phyloP scores from a whole-genome alignment of 1,139 yeast genomes.

The Taiozyma sp. region DNA sequence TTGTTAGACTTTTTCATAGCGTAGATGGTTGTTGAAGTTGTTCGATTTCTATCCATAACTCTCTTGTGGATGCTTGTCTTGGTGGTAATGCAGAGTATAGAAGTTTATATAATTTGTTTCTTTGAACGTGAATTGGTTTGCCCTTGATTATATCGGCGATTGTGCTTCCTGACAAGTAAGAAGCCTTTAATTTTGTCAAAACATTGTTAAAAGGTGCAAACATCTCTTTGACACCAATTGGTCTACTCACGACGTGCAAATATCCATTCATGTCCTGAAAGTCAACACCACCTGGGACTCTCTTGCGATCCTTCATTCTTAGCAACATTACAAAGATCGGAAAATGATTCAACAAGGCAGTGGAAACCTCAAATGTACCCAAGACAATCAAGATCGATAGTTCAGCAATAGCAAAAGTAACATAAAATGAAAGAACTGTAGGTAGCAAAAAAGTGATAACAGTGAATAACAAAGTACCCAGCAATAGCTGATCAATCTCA shows the following conservation, averaged over 20 bases:
- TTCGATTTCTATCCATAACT: slow-evolving; percentile 23
- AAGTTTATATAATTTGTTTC: slow-evolving; percentile 40
- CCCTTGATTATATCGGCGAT: slow-evolving; percentile 38
- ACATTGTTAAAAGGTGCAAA: slow-evolving; percentile 43
- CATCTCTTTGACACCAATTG: slow-evolving; percentile 37
- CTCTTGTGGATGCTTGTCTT: slow-evolving; percentile 27
- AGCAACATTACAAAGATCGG: slow-evolving; percentile 81
- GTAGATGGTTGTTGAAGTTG: background rate
- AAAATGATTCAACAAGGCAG: slow-evolving; percentile 70
- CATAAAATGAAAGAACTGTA: slow-evolving; percentile 80
- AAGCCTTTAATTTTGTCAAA: slow-evolving; percentile 33
- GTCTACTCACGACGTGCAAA: slow-evolving; percentile 35
- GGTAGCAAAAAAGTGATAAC: slow-evolving; percentile 75
- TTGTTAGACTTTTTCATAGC: background rate
- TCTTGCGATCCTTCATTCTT: slow-evolving; percentile 71
- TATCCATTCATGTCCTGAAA: slow-evolving; percentile 30
- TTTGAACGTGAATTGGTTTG: slow-evolving; percentile 38
- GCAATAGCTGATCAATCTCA: slow-evolving; percentile 77
- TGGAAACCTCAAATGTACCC: slow-evolving; percentile 52
- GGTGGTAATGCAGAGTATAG: slow-evolving; percentile 46
- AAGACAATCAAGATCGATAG: slow-evolving; percentile 44
- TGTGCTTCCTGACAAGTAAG: slow-evolving; percentile 38
- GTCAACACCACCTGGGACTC: slow-evolving; percentile 87
- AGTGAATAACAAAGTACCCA: slow-evolving; percentile 87
- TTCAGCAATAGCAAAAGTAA: slow-evolving; percentile 61